A percentile compares a stretch with the other conserved stretches of the same genome.
These are phyloP conservation scores for Tuber borchii DNA, from an alignment of 495 filamentous ascomycete genomes.

Conservation along the genomic window DNA sequence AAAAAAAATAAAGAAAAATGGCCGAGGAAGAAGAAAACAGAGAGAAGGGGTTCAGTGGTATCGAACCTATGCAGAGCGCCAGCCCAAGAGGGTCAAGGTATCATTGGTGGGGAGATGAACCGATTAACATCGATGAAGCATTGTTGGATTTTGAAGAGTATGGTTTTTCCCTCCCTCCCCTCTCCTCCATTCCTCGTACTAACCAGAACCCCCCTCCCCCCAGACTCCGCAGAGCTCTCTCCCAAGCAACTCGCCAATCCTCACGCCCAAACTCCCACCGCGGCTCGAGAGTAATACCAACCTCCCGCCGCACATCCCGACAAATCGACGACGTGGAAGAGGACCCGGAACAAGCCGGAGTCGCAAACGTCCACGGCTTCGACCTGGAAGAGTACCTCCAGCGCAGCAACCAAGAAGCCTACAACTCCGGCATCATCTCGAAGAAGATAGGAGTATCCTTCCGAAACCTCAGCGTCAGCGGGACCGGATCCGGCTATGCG, in stretches of 20 bases:
- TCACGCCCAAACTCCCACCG: slow-evolving; percentile 6
- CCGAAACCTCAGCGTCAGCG: slow-evolving; percentile 54
- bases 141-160: slow-evolving; percentile 40
- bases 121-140: slow-evolving; percentile 33
- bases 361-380: slow-evolving; percentile 7
- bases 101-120: slow-evolving; percentile 13
- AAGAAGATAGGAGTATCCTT: slow-evolving; percentile 86
- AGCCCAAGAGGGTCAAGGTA: not conserved
- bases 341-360: slow-evolving; percentile 17
- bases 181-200: not conserved
- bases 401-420: slow-evolving; percentile 23
- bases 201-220: not conserved
- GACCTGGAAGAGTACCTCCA: slow-evolving; percentile 42
- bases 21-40: not conserved
- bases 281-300: not conserved
- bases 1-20: not conserved
- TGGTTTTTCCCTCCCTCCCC: not conserved
- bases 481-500: slow-evolving; percentile 48
- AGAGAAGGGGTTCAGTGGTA: not conserved
- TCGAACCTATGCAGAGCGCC: not conserved
- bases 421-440: slow-evolving; percentile 33
- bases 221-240: slow-evolving; percentile 34
- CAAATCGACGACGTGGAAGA: slow-evolving; percentile 29
- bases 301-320: not conserved
- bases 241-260: slow-evolving; percentile 11